These are phyloP conservation scores for Meyerozyma carpophila DNA, from an alignment of 1,139 yeast genomes.

Conservation along the genomic window DNA sequence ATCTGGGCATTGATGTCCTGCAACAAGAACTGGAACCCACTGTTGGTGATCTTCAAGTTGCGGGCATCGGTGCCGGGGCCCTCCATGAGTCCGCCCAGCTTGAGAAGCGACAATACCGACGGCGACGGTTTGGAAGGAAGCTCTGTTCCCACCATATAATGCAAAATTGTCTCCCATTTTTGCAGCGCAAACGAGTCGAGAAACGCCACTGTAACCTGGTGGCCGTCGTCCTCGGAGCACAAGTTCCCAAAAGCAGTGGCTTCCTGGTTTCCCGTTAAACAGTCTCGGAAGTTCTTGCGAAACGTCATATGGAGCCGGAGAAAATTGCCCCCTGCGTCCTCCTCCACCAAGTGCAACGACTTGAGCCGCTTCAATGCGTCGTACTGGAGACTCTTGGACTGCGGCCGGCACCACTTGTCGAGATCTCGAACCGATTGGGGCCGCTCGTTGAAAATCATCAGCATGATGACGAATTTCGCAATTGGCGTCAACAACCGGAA, in stretches of 20 bases:
- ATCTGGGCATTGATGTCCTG: constrained; percentile 94
- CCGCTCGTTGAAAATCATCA: constrained; percentile 76
- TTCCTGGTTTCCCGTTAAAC: constrained; percentile 72
- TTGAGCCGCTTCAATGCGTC: constrained; percentile 79
- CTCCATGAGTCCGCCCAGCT: constrained; percentile 85
- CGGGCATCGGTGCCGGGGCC: constrained; percentile 30
- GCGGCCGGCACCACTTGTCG: constrained; percentile 71
- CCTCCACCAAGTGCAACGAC: constrained; percentile 70
- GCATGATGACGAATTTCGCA: constrained; percentile 84
- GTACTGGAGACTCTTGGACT: constrained; percentile 49
- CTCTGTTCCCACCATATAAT: constrained; percentile 95
- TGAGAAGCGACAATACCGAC: constrained; percentile 59
- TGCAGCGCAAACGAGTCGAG: constrained; percentile 76
- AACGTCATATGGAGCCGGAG: constrained; percentile 69
- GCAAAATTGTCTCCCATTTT: constrained; percentile 93
- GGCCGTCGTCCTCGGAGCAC: constrained; percentile 26
- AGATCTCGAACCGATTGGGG: constrained; percentile 65
- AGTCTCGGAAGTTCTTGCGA: constrained; percentile 69
- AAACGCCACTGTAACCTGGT: constrained; percentile 55
- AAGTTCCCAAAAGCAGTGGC: constrained; percentile 43
- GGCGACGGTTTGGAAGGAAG: constrained; percentile 58
- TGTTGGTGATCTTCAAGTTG: constrained; percentile 70
- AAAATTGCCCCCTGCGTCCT: constrained; percentile 48
- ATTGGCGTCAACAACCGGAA: constrained; percentile 82
- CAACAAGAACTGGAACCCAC: constrained; percentile 87